Conservation (phyloP, 179 eudicot genomes). For the Carnegiea gigantea region DNA sequence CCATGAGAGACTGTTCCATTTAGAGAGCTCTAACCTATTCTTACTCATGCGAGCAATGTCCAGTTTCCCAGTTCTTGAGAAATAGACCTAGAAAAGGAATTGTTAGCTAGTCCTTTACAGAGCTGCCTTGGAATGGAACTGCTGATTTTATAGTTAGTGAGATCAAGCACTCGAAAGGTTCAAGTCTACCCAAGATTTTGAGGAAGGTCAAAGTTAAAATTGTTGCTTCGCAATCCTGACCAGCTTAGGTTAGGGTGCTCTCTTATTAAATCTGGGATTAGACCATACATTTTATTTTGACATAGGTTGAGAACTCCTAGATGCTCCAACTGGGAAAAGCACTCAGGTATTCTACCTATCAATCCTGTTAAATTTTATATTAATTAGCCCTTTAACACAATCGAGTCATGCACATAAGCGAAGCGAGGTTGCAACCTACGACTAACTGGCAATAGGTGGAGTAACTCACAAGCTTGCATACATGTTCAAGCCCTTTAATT, state of each 20-base stretch:
- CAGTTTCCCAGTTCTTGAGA: slow-evolving; percentile 58
- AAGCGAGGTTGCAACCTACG: too few relatives aligned
- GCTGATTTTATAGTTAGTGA: slow-evolving; percentile 39
- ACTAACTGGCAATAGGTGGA: too few relatives aligned
- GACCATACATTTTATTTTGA: slow-evolving; percentile 46
- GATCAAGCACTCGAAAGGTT: slow-evolving; percentile 43
- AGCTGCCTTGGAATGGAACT: slow-evolving; percentile 60
- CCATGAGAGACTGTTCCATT: slow-evolving; percentile 55
- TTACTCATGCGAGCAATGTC: slow-evolving; percentile 37
- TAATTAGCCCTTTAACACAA: too few relatives aligned
- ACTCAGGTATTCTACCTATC: slow-evolving; percentile 47
- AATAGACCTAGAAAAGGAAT: slow-evolving; percentile 54
- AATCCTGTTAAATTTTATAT: too few relatives aligned
- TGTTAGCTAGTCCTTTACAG: slow-evolving; percentile 55
- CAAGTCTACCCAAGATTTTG: slow-evolving; percentile 55
- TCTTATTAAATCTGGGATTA: slow-evolving; percentile 44
- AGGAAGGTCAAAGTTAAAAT: slow-evolving; percentile 52
- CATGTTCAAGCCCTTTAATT: too few relatives aligned
- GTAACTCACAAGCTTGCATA: too few relatives aligned
- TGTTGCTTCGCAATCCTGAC: slow-evolving; percentile 58
- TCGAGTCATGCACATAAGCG: too few relatives aligned
- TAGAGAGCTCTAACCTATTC: slow-evolving; percentile 46
- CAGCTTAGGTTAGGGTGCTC: slow-evolving; percentile 48
- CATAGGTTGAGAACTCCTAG: slow-evolving; percentile 41
- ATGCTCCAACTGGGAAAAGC: slow-evolving; percentile 41